These are phyloP conservation scores for Coprinellus micaceus DNA, from an alignment of 768 basidiomycete genomes.

Conservation along the genomic window DNA sequence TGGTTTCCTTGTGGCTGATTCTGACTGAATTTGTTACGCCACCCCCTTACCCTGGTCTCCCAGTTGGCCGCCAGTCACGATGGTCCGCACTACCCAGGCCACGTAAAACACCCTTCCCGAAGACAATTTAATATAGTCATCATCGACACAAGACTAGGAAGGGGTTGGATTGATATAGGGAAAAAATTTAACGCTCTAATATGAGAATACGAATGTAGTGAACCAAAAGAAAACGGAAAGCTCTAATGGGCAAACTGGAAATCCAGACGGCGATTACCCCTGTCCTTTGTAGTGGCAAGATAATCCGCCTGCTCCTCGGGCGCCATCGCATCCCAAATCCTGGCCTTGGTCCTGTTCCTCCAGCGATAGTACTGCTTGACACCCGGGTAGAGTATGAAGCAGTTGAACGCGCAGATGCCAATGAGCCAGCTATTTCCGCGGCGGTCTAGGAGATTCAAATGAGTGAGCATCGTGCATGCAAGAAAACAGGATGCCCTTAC, in stretches of 20 bases:
- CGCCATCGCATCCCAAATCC: constrained; percentile 57
- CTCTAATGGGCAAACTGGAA: constrained; percentile 58
- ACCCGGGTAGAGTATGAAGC: constrained; percentile 48
- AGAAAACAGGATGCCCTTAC: constrained; percentile 23
- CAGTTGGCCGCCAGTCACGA: too few species aligned
- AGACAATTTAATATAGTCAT: too few species aligned
- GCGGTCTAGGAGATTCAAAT: constrained; percentile 35
- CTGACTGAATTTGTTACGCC: too few species aligned
- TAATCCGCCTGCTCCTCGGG: constrained; percentile 54
- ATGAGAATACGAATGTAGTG: too few species aligned
- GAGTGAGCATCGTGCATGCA: not conserved
- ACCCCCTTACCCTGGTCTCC: too few species aligned
- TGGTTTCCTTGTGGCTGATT: too few species aligned
- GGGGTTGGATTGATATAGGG: too few species aligned
- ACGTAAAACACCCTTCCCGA: too few species aligned
- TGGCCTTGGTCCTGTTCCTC: constrained; percentile 52
- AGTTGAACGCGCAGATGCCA: constrained; percentile 45
- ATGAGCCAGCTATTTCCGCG: constrained; percentile 59
- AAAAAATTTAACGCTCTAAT: too few species aligned
- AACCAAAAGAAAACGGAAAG: too few species aligned
- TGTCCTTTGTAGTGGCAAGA: constrained; percentile 51
- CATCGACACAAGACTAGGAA: too few species aligned
- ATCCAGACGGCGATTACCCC: constrained; percentile 57
- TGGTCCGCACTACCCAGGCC: too few species aligned
- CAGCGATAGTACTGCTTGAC: constrained; percentile 56